Base-by-base conservation (phyloP, 345 rosid genomes). In the Populus alba region DNA sequence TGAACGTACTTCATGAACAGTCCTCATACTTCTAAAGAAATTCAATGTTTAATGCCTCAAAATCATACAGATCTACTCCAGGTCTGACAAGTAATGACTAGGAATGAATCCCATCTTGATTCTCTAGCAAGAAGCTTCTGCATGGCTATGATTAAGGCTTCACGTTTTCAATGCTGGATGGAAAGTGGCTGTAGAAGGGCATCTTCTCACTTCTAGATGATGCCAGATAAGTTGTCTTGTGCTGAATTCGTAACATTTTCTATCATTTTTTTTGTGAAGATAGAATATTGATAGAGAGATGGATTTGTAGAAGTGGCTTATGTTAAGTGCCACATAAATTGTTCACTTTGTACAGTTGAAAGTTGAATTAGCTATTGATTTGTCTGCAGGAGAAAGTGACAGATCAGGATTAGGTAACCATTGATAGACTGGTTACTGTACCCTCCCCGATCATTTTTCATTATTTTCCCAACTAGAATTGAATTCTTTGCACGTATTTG, bases 1-100 rank as follows among this genome's bases (percentile, higher is more conserved):
- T 91, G 87, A 81, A 87, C 73, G 89, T 89, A 59, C 92, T 91
- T 74, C 92, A 85, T 49, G 86, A 88, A 22, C 91, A 89, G 66
- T 91, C 95, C 63, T 89, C 95, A 31, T 91, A 72, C 85, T 91
- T 91, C 81, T 91, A 78, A 73, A 78, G 61, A 75, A 77, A 27
- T n/a, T 20, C 20, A 59, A 39, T 38, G 33, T 55, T 55, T 55
- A 55, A 7, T 55, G n/a, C 59, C 59, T 20, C 22, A 22, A 53
- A 20, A 53, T 53, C 59, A 22, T 5, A 62, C 37, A 16, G 75
- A 59, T 45, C 11, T 43, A n/a, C 16, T 63, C 47, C 39, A 15
- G 7, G 8, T 23, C 25, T 10, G 55, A 66, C 31, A 6, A 25
- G 33, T 47, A 7, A 47, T 47, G 38, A 25, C 23, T 37, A 61